Conservation (phyloP, 2,329 filamentous ascomycete genomes). For the Ophiobolus disseminans region DNA sequence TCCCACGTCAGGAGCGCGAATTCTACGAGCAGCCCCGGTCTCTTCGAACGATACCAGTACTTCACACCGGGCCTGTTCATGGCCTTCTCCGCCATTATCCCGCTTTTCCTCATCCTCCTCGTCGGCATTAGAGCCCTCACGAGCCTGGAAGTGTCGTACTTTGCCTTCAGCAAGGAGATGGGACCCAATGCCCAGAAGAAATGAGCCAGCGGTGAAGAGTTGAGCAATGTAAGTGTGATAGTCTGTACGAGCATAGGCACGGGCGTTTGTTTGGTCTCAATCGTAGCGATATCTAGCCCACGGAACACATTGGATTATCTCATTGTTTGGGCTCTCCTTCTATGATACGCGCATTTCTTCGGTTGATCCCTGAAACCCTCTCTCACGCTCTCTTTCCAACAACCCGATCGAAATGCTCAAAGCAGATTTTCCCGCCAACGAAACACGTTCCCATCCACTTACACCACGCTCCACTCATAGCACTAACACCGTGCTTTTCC, state of each 20-base stretch:
- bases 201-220: constrained; percentile 53
- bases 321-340: too few relatives aligned
- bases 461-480: constrained; percentile 23
- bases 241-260: constrained; percentile 8
- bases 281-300: constrained; percentile 5
- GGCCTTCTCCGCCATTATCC: constrained; percentile 72
- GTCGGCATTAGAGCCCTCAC: constrained; percentile 78
- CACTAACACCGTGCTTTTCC: constrained; percentile 21
- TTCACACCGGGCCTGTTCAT: constrained; percentile 93
- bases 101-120: constrained; percentile 79
- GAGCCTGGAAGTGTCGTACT: constrained; percentile 88
- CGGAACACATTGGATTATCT: too few relatives aligned
- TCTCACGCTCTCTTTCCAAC: constrained; percentile 12
- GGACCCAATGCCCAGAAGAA: constrained; percentile 88
- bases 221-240: constrained; percentile 3
- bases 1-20: constrained; percentile 37
- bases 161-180: constrained; percentile 96
- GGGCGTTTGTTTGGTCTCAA: constrained; percentile 1
- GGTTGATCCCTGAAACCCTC: too few relatives aligned
- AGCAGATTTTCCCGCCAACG: constrained; percentile 30
- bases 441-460: constrained; percentile 38
- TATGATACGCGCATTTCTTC: not conserved
- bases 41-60: constrained; percentile 95
- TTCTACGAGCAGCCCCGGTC: constrained; percentile 39
- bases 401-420: constrained; percentile 29